Evolutionary conservation across 495 filamentous ascomycete species (phyloP), one percentile per base, ranked within the genome.

Genomic region (Trichoderma erinaceum): DNA sequence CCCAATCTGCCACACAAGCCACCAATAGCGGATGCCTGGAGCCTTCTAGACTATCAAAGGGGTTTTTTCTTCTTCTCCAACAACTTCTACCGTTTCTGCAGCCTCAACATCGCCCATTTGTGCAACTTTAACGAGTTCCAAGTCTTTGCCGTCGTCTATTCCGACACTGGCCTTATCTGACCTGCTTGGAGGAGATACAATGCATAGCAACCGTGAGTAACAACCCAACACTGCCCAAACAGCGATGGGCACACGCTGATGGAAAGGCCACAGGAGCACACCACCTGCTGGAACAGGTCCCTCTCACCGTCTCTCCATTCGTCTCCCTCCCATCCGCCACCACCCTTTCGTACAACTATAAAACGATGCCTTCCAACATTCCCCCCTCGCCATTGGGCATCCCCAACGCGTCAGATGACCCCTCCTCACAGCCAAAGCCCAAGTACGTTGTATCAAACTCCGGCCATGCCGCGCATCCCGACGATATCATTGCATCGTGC

Each of bases 321-420:
- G 87, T 97, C 77, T 90, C 88, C 69, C 91, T 98, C 48, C 95
- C 96, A 38, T 87, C 90, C 11, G 88, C 95, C 32, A 89, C 93
- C 63, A 97, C 95, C 3, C 87, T 99, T 2, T 95, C 95, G 41
- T 98, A 97, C 80, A 96, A 90, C 58, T 99, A 97, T 85, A 93
- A 92, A 74, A 82, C 88, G 5, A 88, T 99, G 70, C 88, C 95
- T 0, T 92, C 90, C 7, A 89, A 91, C 1, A 84, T 99, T 0
- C 95, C 95, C 0, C 89, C 90, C 1, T 92, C 92, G 13, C 83
- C 88, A 27, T 88, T 88, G 8, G 84, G 86, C 73, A 71, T 82
- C 29, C 72, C 81, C 29, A 69, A 78, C 32, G 68, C 79, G 66
- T 69, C 74, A 18, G 35, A 67, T 43, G 23, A 66, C 21, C 67